These are phyloP conservation scores for Setaria viridis DNA, from an alignment of 202 grass and related monocot species.

Conservation along the genomic window DNA sequence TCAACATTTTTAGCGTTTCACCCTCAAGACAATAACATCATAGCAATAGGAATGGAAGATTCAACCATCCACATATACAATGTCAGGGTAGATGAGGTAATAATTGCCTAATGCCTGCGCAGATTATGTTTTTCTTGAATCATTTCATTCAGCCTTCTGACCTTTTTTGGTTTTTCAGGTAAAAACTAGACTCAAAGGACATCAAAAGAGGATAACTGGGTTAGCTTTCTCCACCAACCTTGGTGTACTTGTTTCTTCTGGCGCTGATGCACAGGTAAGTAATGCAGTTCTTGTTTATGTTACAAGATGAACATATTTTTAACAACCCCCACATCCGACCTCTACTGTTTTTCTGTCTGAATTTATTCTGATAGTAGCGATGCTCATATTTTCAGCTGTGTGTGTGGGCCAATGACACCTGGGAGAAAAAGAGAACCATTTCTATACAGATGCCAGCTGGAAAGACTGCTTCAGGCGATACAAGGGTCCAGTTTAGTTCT, in stretches of 20 bases:
- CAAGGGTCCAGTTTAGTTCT: conserved; percentile 89
- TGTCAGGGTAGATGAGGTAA: conserved; percentile 97
- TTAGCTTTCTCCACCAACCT: conserved; percentile 81
- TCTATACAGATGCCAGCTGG: conserved; percentile 79
- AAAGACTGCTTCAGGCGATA: conserved; percentile 79
- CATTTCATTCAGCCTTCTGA: conserved; percentile 48
- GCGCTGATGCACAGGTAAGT: conserved; percentile 90
- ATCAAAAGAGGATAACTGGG: conserved; percentile 93
- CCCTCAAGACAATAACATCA: conserved; percentile 96
- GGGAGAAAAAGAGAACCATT: conserved; percentile 90
- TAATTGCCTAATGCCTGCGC: background rate
- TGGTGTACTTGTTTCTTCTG: conserved; percentile 88
- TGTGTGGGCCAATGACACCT: conserved; percentile 81
- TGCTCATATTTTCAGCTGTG: conserved; percentile 67
- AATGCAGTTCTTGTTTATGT: conserved; percentile 1
- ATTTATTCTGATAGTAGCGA: background rate
- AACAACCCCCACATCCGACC: background rate
- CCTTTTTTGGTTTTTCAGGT: conserved; percentile 62
- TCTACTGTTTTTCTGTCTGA: background rate
- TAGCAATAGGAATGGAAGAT: conserved; percentile 99
- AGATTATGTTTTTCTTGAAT: conserved; percentile 29
- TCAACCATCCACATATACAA: conserved; percentile 99
- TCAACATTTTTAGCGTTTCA: conserved; percentile 97
- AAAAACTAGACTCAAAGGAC: conserved; percentile 90
- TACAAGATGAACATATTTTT: background rate